Percentiles rank a stretch among this genome's conserved stretches.
Evolutionary conservation across 116 monocot species (phyloP).

Genomic region (Posidonia oceanica): DNA sequence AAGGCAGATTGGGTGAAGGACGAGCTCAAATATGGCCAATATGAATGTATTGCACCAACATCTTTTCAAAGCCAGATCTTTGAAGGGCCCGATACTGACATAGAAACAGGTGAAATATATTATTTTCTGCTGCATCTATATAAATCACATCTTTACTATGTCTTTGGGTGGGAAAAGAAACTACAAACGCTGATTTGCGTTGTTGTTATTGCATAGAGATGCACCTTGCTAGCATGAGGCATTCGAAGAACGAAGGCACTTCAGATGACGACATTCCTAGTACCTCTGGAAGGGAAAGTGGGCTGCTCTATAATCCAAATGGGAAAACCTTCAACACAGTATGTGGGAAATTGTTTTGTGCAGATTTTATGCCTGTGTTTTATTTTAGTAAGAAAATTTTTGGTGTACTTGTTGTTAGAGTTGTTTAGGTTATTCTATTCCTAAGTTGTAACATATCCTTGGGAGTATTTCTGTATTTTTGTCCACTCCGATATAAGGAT

Average conservation of each 20-base stretch:
- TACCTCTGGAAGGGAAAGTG: conserved; percentile 82
- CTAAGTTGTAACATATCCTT: too few species aligned
- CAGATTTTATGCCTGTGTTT: too few species aligned
- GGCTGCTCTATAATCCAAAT: not conserved
- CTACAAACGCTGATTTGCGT: not conserved
- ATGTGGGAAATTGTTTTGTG: not conserved
- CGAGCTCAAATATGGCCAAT: conserved; percentile 80
- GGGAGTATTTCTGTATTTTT: too few species aligned
- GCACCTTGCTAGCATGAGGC: conserved; percentile 61
- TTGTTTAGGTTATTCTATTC: too few species aligned
- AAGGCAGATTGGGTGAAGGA: conserved; percentile 94
- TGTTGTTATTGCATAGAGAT: conserved; percentile 40
- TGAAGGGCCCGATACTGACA: conserved; percentile 97
- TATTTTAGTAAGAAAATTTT: too few species aligned
- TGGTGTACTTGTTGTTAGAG: too few species aligned
- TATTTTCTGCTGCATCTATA: not conserved
- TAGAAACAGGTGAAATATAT: conserved; percentile 64
- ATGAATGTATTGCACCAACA: conserved; percentile 40
- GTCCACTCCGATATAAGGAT: too few species aligned
- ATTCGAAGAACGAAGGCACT: conserved; percentile 50
- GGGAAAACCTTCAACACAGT: conserved; percentile 5
- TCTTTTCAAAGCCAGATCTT: conserved; percentile 84
- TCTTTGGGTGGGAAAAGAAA: too few species aligned
- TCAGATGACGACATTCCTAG: conserved; percentile 80
- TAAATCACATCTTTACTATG: too few species aligned